Evolutionary conservation across 129 eudicot species (phyloP).

Genomic region (Artemisia annua): DNA sequence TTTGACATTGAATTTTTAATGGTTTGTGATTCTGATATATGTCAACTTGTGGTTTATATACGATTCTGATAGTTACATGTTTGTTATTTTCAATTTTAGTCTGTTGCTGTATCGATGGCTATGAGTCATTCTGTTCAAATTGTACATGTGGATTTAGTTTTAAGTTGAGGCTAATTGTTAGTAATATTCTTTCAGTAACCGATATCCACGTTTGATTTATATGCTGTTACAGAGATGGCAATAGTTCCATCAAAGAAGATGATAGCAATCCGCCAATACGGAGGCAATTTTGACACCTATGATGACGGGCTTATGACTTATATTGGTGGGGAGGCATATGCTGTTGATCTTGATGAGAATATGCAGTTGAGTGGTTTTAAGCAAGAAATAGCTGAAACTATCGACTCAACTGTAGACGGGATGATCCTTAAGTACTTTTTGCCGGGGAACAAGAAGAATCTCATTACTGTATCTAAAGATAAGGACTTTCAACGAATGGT

Average conservation of each 20-base stretch:
- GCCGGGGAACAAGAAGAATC: too few relatives aligned
- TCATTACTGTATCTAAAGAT: too few relatives aligned
- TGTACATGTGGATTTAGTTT: constrained; percentile 9
- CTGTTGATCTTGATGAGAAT: constrained; percentile 46
- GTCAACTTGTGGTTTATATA: too few relatives aligned
- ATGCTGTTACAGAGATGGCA: constrained; percentile 24
- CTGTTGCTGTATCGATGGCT: not conserved
- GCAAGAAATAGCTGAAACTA: constrained; percentile 47
- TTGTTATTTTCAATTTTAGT: not conserved
- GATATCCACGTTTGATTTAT: constrained; percentile 16
- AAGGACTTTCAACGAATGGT: too few relatives aligned
- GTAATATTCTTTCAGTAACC: not conserved
- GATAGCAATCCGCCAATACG: constrained; percentile 46
- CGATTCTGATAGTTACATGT: too few relatives aligned
- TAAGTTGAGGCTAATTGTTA: constrained; percentile 2
- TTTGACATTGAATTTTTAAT: not conserved
- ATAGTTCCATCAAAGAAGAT: constrained; percentile 40
- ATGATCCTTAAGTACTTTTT: constrained; percentile 45
- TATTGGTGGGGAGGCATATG: constrained; percentile 46
- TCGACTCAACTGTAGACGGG: constrained; percentile 42
- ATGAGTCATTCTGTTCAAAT: not conserved
- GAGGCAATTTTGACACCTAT: constrained; percentile 49
- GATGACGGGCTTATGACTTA: constrained; percentile 39
- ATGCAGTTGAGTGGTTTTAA: constrained; percentile 40
- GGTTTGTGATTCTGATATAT: constrained; percentile 6